Conservation (phyloP, 345 rosid genomes). For the Durio zibethinus region DNA sequence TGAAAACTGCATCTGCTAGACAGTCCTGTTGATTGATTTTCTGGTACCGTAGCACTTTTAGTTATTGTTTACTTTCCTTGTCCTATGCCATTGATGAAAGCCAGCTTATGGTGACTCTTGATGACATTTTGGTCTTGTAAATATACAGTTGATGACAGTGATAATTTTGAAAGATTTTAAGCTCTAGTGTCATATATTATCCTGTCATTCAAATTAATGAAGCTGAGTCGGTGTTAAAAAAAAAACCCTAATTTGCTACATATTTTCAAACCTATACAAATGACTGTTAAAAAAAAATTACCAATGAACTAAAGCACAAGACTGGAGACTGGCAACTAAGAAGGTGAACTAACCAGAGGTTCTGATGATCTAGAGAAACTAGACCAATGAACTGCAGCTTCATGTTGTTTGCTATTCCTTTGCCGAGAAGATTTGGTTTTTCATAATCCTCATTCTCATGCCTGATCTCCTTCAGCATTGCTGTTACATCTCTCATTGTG, state of each 20-base stretch:
- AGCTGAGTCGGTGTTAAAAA: slow-evolving; percentile 13
- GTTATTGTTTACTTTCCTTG: slow-evolving; percentile 30
- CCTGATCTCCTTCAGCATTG: slow-evolving; percentile 58
- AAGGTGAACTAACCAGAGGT: slow-evolving; percentile 50
- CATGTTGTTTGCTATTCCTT: too few relatives aligned
- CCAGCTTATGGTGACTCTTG: slow-evolving; percentile 16
- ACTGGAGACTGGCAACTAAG: slow-evolving; percentile 19
- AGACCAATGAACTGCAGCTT: slow-evolving; percentile 48
- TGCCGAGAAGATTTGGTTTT: slow-evolving; percentile 34
- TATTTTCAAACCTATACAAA: slow-evolving; percentile 34
- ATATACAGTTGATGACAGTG: slow-evolving; percentile 15
- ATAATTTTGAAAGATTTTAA: slow-evolving; percentile 11
- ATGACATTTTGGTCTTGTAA: slow-evolving; percentile 13
- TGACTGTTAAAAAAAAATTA: slow-evolving; percentile 24
- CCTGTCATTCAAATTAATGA: neutral
- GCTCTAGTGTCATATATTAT: neutral
- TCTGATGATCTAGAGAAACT: slow-evolving; percentile 66
- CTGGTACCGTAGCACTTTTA: slow-evolving; percentile 17
- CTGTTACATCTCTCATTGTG: slow-evolving; percentile 65
- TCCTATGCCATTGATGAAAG: slow-evolving; percentile 19
- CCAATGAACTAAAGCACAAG: slow-evolving; percentile 18
- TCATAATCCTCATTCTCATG: slow-evolving; percentile 48
- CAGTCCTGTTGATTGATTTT: slow-evolving; percentile 19
- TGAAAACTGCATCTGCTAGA: slow-evolving; percentile 22
- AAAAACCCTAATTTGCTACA: slow-evolving; percentile 11